Evolutionary conservation across 345 rosid genomes (phyloP).

Genomic region (Lenwebbia sp.): DNA sequence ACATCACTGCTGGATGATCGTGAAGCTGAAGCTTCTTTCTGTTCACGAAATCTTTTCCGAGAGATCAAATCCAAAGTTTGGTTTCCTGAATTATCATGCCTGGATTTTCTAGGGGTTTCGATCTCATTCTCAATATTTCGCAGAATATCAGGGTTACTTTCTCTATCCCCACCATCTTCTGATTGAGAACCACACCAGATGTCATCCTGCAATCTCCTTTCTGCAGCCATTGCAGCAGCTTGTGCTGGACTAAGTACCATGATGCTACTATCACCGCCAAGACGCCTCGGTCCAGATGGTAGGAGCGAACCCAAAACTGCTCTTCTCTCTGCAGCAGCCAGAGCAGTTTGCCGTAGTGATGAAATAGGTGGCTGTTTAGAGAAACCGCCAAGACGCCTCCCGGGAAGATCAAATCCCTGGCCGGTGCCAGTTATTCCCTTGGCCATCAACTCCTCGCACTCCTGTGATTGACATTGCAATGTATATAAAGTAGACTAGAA

Average conservation of each 20-base stretch:
- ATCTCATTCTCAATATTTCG: conserved; percentile 8
- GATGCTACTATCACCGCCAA: conserved; percentile 72
- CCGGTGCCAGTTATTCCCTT: conserved; percentile 66
- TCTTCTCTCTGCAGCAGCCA: conserved; percentile 72
- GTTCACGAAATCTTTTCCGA: conserved; percentile 34
- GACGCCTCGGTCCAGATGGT: conserved; percentile 70
- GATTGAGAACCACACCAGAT: conserved; percentile 76
- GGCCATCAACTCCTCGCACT: conserved; percentile 71
- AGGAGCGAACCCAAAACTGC: conserved; percentile 38
- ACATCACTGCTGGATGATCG: conserved; percentile 7
- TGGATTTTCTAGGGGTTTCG: conserved; percentile 12
- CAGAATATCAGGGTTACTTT: conserved; percentile 16
- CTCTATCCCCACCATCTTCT: conserved; percentile 34
- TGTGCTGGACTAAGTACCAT: conserved; percentile 85
- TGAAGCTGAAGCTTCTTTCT: conserved; percentile 3
- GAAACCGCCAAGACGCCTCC: conserved; percentile 73
- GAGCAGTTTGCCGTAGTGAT: conserved; percentile 45
- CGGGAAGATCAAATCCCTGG: conserved; percentile 72
- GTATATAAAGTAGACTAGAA: neutral
- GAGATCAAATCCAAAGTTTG: conserved; percentile 5
- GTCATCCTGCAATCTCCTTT: conserved; percentile 80
- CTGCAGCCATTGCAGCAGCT: conserved; percentile 98
- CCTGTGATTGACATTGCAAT: conserved; percentile 25
- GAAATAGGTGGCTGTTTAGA: conserved; percentile 59
- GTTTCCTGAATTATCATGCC: conserved; percentile 3